Conservation (phyloP, 768 basidiomycete genomes). For the Mycena galericulata region DNA sequence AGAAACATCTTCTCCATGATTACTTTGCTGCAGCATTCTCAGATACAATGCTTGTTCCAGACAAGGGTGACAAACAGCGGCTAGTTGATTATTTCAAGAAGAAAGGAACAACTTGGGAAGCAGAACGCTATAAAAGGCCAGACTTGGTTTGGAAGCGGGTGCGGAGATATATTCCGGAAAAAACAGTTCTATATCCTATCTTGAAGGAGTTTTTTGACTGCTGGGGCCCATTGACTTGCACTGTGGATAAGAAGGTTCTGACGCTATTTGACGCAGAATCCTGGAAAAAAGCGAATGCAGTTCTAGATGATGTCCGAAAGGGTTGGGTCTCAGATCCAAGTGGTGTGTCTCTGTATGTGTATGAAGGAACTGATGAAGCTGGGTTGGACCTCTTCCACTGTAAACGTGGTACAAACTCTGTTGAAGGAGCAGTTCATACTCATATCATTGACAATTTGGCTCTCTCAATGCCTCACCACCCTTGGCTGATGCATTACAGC, state of each 20-base stretch:
- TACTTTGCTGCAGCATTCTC: conserved; percentile 30
- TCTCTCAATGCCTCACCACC: neutral
- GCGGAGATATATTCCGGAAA: neutral
- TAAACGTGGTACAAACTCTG: neutral
- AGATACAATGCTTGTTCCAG: conserved; percentile 25
- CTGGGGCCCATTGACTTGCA: neutral
- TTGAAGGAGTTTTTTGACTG: neutral
- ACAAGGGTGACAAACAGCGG: neutral
- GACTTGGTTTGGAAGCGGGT: conserved; percentile 8
- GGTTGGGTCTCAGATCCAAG: conserved; percentile 9
- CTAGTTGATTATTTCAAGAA: neutral
- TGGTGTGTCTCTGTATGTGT: neutral
- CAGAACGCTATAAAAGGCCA: neutral
- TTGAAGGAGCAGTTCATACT: neutral
- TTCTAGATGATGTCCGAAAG: neutral
- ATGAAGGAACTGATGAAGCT: neutral
- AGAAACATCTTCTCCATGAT: conserved; percentile 22
- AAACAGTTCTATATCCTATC: neutral
- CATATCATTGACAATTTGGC: neutral
- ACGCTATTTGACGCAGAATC: neutral
- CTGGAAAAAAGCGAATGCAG: neutral
- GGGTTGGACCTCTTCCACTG: neutral
- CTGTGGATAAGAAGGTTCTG: neutral
- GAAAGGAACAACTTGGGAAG: neutral
- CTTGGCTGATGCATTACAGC: neutral